Evolutionary conservation across 2,329 filamentous ascomycete genomes (phyloP).

Genomic region (Verticillium klebahnii): DNA sequence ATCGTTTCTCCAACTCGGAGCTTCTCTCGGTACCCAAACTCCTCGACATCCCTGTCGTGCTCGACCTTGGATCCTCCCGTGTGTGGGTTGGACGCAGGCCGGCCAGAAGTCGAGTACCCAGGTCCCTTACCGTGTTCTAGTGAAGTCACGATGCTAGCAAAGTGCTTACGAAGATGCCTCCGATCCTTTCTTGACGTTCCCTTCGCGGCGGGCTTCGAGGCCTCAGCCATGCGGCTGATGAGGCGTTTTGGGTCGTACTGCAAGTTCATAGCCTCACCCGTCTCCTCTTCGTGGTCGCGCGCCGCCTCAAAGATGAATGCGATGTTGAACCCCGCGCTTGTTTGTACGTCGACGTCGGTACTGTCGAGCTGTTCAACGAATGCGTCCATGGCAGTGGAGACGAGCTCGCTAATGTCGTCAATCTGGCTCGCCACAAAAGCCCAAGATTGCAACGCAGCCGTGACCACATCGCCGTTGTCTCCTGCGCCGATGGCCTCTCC

Average conservation of each 20-base stretch:
- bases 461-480: constrained; percentile 67
- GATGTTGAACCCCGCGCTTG: constrained; percentile 74
- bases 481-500: constrained; percentile 66
- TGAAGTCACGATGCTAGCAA: constrained; percentile 49
- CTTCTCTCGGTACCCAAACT: constrained; percentile 49
- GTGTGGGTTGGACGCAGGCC: constrained; percentile 35
- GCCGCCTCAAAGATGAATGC: constrained; percentile 76
- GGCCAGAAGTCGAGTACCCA: constrained; percentile 45
- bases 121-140: constrained; percentile 50
- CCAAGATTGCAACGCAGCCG: constrained; percentile 73
- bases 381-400: constrained; percentile 69
- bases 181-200: constrained; percentile 45
- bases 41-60: constrained; percentile 33
- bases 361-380: constrained; percentile 85
- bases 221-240: constrained; percentile 40
- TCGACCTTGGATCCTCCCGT: constrained; percentile 34
- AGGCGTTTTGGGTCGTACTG: constrained; percentile 46
- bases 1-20: constrained; percentile 41
- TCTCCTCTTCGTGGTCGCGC: constrained; percentile 43
- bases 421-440: constrained; percentile 74
- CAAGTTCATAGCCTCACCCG: constrained; percentile 43
- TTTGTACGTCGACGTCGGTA: constrained; percentile 66
- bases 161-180: constrained; percentile 40
- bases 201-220: constrained; percentile 43
- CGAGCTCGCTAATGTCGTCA: constrained; percentile 67